Evolutionary conservation across 2,329 filamentous ascomycete genomes (phyloP), one percentile per base, ranked within the genome.

Genomic region (Fusarium chuoi): DNA sequence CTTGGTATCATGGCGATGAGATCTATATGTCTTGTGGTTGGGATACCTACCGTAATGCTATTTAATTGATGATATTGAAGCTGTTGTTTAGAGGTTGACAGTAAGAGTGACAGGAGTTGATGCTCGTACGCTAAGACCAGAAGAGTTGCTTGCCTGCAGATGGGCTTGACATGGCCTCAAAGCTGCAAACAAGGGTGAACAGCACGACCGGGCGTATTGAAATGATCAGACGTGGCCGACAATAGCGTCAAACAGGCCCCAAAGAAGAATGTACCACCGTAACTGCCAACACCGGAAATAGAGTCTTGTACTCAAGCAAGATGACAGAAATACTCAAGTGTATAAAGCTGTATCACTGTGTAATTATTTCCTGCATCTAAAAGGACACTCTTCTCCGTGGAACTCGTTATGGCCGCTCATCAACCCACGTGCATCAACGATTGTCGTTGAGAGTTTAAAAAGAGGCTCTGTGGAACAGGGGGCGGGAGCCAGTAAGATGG

Each of bases 391-490:
- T 10, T 5, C 10, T 17, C 24, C 14, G 33, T 13, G 0, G 8
- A 41, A 33, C 10, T 26, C 17, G 20, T 33, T 24, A 6, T 36
- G 13, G 41, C 64, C 42, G 41, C n/a, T 71, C 36, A 52, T 33
- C 18, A 15, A 14, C 72, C 72, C 73, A 75, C 73, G 73, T 75
- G 73, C 62, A 45, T 60, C 51, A 56, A 58, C 18, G 30, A 51
- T 67, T 60, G 73, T 70, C 51, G 69, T 75, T 56, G 64, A 57
- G 70, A 38, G 58, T 60, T 61, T n/a, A n/a, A 20, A 26, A 18
- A 41, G 71, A 70, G 56, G 72, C 59, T 75, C 62, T 70, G 15
- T 39, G 0, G 11, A 4, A 9, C 56, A 45, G 33, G 62, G 35
- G 39, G 1, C 6, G 10, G 6, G 36, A 38, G 46, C 73, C 69